Base-by-base conservation (phyloP, 441 rosid genomes). In the Daphne laureola region DNA sequence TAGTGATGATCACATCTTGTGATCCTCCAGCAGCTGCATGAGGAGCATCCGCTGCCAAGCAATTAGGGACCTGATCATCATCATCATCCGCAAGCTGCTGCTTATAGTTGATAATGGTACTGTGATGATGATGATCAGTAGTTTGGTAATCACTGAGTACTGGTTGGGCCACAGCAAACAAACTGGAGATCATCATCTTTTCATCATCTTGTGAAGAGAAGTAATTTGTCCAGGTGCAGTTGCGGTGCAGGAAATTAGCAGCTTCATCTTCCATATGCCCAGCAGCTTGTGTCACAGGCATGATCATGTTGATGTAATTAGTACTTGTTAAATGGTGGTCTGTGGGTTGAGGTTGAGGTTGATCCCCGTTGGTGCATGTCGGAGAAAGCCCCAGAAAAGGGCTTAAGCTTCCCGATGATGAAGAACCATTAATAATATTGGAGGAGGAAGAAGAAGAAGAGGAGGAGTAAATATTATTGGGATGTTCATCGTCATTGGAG, bases 11-110 rank as follows among this genome's bases (percentile, higher is more conserved):
- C n/a, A n/a, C n/a, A n/a, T n/a, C n/a, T n/a, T n/a, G n/a, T n/a
- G n/a, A n/a, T n/a, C n/a, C n/a, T n/a, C n/a, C n/a, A n/a, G n/a
- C n/a, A n/a, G n/a, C n/a, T n/a, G n/a, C n/a, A n/a, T n/a, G n/a
- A n/a, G n/a, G n/a, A n/a, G n/a, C n/a, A n/a, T n/a, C n/a, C n/a
- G n/a, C n/a, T n/a, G n/a, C n/a, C n/a, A n/a, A n/a, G n/a, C n/a
- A n/a, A n/a, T n/a, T n/a, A n/a, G 78, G 71, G 21, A 35, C 23
- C 11, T 71, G 69, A 14, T 62, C 68, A 1, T 5, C 38, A 53
- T 5, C 17, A 23, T 55, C 54, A 49, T 50, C 14, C 54, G 35
- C 58, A 1, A 35, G 38, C 23, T 64, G 53, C 23, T 43, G 58
- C 31, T 58, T 48, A 49, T 48, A 31, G 31, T 48, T 46, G 12